Percentiles rank a stretch among this genome's conserved stretches.
Conservation (phyloP, 2,329 filamentous ascomycete genomes). For the Juglanconis sp. region DNA sequence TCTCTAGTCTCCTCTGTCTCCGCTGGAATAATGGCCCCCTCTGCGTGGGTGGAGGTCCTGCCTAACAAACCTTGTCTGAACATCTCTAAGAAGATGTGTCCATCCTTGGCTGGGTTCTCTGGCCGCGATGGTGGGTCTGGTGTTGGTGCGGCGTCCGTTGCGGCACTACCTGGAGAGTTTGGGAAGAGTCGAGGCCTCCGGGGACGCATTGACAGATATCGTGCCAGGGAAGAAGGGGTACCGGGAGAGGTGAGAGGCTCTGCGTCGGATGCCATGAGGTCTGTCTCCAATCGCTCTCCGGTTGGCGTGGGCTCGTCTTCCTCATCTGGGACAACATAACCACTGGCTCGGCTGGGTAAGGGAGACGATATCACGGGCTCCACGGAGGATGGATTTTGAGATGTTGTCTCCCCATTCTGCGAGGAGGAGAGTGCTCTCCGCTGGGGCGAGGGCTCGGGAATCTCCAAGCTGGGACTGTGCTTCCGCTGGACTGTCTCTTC, state of each 20-base stretch:
- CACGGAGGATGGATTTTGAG: neutral
- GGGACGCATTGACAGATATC: constrained; percentile 4
- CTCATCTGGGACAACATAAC: neutral
- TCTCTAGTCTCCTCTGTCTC: neutral
- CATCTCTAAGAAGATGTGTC: neutral
- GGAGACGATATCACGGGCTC: constrained; percentile 3
- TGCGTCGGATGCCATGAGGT: neutral
- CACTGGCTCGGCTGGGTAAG: neutral
- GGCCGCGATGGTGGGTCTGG: neutral
- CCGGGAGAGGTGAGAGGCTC: neutral
- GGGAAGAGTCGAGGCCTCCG: neutral
- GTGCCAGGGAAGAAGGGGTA: neutral
- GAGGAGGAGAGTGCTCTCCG: neutral
- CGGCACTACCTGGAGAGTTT: neutral
- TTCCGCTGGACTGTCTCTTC: constrained; percentile 17
- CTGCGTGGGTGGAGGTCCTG: neutral
- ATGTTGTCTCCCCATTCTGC: constrained; percentile 6
- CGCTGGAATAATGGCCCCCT: neutral
- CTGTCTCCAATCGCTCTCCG: neutral
- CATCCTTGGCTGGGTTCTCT: neutral
- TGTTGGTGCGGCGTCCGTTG: neutral
- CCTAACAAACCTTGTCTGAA: neutral
- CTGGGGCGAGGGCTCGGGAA: neutral
- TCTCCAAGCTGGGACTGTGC: constrained; percentile 2
- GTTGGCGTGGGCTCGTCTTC: neutral